These are phyloP conservation scores for Helenozyma baotianmanensis DNA, from an alignment of 805 yeast species.

Conservation along the genomic window DNA sequence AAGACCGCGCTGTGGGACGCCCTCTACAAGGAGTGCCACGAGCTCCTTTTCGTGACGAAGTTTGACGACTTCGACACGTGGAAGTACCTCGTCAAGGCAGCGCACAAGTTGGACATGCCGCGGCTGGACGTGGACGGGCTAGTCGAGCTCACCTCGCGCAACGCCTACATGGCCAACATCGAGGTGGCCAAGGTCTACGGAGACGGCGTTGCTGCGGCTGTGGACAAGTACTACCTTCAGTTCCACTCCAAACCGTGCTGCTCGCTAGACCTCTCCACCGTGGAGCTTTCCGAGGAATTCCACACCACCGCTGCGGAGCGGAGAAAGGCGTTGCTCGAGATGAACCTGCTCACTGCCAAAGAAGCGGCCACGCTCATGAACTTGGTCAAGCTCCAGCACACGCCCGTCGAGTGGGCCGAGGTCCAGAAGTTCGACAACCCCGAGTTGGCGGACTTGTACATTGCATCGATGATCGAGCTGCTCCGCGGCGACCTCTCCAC, in stretches of 20 bases:
- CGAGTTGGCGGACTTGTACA: conserved; percentile 10
- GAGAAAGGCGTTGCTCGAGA: neutral
- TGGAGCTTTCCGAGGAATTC: conserved; percentile 5
- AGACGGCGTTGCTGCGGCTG: conserved; percentile 21
- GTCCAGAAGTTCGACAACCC: conserved; percentile 6
- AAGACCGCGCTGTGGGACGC: conserved; percentile 37
- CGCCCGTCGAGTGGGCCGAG: conserved; percentile 3
- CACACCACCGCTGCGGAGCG: conserved; percentile 1
- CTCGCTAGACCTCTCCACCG: conserved; percentile 46
- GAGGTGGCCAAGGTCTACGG: conserved; percentile 35
- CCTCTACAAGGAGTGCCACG: conserved; percentile 25
- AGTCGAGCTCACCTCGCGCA: conserved; percentile 38
- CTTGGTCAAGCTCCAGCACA: conserved; percentile 6
- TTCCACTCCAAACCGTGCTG: conserved; percentile 63
- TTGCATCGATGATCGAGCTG: conserved; percentile 11
- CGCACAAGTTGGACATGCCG: conserved; percentile 27
- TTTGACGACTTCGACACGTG: conserved; percentile 80
- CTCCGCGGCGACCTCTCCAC: conserved; percentile 19
- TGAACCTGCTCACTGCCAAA: neutral
- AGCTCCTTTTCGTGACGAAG: conserved; percentile 41
- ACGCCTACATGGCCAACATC: conserved; percentile 50
- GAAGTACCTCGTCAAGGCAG: conserved; percentile 50
- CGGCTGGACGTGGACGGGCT: conserved; percentile 24
- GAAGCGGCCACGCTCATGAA: conserved; percentile 6
- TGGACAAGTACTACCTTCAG: conserved; percentile 38